These are phyloP conservation scores for Naganishia friedmannii DNA, from an alignment of 768 basidiomycete species.

Conservation along the genomic window DNA sequence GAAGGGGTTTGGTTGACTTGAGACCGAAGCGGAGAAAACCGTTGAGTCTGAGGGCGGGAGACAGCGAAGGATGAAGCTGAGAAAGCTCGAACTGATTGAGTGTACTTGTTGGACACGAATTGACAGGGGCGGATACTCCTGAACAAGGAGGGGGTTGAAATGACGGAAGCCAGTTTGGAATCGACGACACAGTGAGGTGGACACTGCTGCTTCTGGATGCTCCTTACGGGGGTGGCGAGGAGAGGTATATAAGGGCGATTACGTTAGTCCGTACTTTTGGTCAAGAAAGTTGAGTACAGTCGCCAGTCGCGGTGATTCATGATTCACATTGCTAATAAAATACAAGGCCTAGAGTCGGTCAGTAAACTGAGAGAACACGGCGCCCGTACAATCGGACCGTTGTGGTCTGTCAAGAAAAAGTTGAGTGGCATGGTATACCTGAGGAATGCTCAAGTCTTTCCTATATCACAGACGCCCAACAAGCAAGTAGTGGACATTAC, in stretches of 20 bases:
- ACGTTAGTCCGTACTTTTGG: neutral
- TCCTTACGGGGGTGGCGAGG: neutral
- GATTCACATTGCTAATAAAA: no score
- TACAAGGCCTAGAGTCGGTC: no score
- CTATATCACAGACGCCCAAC: neutral
- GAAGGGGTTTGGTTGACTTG: neutral
- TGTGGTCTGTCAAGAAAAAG: neutral
- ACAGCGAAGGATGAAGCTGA: neutral
- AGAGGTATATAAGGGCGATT: neutral
- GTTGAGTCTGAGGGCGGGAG: neutral
- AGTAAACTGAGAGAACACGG: neutral
- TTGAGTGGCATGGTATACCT: slow-evolving; percentile 1
- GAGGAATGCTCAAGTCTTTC: no score
- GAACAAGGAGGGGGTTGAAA: neutral
- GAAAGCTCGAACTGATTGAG: slow-evolving; percentile 8
- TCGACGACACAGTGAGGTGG: neutral
- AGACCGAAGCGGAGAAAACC: neutral
- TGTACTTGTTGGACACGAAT: neutral
- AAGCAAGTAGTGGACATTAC: neutral
- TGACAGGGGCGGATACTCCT: slow-evolving; percentile 7
- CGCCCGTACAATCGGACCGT: neutral
- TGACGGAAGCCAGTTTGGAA: slow-evolving; percentile 25
- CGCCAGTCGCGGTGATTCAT: no score
- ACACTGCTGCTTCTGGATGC: neutral
- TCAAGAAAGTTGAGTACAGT: neutral